These are phyloP conservation scores for Bipolaris bicolor DNA, from an alignment of 2,329 filamentous ascomycete species.

Conservation along the genomic window DNA sequence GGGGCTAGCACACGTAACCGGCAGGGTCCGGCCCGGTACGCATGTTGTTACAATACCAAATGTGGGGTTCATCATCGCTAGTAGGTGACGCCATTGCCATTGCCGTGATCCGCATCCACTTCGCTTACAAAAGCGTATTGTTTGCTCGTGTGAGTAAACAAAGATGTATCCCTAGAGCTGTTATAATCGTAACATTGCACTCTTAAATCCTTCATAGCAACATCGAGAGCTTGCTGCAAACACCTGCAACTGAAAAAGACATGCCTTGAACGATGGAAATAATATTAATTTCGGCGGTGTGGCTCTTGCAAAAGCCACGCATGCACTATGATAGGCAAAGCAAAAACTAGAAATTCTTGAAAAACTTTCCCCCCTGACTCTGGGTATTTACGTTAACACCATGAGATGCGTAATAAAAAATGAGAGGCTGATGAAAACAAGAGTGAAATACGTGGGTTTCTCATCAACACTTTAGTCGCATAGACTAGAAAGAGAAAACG, in stretches of 20 bases:
- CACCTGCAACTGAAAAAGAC: too few relatives aligned
- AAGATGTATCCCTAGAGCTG: background rate
- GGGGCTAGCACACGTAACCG: background rate
- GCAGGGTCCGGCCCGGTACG: background rate
- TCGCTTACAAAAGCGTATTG: background rate
- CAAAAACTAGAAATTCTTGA: background rate
- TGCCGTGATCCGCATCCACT: background rate
- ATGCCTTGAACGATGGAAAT: background rate
- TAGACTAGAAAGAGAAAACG: background rate
- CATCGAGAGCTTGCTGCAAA: background rate
- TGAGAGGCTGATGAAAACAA: too few relatives aligned
- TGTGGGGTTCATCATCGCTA: constrained; percentile 10
- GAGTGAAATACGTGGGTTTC: background rate
- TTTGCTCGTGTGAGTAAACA: background rate
- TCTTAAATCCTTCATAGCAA: background rate
- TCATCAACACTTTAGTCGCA: background rate
- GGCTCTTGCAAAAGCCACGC: background rate
- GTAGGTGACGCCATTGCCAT: constrained; percentile 8
- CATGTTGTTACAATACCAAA: constrained; percentile 9
- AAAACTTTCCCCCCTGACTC: too few relatives aligned
- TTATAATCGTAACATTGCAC: background rate
- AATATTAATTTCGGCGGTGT: background rate
- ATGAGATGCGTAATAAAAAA: background rate
- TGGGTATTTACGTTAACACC: background rate
- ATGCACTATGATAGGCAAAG: background rate